A percentile compares a stretch with the other conserved stretches of the same genome.
Evolutionary conservation across 805 yeast genomes (phyloP).

Genomic region (Kodamaea fukazawae): DNA sequence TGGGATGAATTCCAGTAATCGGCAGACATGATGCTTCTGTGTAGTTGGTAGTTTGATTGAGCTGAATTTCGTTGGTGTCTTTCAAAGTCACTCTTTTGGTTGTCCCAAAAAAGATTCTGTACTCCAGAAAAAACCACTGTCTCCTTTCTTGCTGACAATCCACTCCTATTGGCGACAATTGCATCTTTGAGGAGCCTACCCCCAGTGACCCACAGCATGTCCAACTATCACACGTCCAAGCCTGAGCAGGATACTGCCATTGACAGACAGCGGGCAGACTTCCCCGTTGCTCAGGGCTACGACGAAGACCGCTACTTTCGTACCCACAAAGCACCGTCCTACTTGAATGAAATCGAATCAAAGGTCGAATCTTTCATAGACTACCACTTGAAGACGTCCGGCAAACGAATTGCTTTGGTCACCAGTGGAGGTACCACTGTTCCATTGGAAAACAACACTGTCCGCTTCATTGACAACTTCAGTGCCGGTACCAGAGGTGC

Average conservation of each 20-base stretch:
- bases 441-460: conserved; percentile 95
- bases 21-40: conserved; percentile 58
- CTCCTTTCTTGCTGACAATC: no score
- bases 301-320: conserved; percentile 80
- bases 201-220: neutral
- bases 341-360: conserved; percentile 58
- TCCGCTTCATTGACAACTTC: conserved; percentile 92
- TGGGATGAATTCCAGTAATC: conserved; percentile 88
- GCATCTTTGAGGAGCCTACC: no score
- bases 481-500: conserved; percentile 99
- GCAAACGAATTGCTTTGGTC: conserved; percentile 67
- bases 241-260: conserved; percentile 75
- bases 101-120: no score
- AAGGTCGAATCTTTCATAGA: conserved; percentile 62
- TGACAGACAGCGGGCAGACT: conserved; percentile 70
- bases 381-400: conserved; percentile 42
- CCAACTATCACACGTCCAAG: conserved; percentile 49
- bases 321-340: conserved; percentile 69
- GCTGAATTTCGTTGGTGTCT: no score
- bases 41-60: no score
- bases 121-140: no score
- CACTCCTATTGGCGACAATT: no score
- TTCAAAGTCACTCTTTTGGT: no score
- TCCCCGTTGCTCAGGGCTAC: conserved; percentile 68
- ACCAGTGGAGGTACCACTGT: conserved; percentile 98